Evolutionary conservation across 2,329 filamentous ascomycete genomes (phyloP).

Genomic region (Coniochaeta sp.): DNA sequence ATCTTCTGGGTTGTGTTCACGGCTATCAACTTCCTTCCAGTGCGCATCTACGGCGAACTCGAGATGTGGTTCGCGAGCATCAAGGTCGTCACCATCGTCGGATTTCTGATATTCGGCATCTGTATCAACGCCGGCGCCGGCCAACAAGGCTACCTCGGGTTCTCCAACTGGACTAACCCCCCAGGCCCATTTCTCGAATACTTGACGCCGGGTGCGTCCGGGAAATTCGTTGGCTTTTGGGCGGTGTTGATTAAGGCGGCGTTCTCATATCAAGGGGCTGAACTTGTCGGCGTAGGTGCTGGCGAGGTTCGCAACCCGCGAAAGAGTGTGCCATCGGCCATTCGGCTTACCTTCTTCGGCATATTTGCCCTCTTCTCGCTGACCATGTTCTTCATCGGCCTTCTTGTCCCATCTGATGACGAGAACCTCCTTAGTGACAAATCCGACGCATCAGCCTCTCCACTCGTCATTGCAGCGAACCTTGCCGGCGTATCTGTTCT

Average conservation of each 20-base stretch:
- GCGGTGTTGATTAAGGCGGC: constrained; percentile 59
- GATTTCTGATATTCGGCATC: constrained; percentile 70
- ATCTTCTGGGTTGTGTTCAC: constrained; percentile 68
- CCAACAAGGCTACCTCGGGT: constrained; percentile 63
- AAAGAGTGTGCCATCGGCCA: constrained; percentile 64
- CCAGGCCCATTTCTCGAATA: constrained; percentile 57
- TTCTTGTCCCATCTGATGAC: constrained; percentile 60
- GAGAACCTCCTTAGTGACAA: constrained; percentile 39
- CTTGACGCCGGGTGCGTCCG: constrained; percentile 43
- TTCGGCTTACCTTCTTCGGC: constrained; percentile 68
- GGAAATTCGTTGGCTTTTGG: constrained; percentile 64
- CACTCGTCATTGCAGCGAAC: constrained; percentile 53
- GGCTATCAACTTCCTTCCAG: constrained; percentile 60
- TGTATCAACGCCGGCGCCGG: constrained; percentile 68
- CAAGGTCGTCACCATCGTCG: constrained; percentile 68
- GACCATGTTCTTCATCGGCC: constrained; percentile 62
- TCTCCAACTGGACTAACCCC: constrained; percentile 61
- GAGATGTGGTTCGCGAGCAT: constrained; percentile 74
- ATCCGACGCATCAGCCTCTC: constrained; percentile 56
- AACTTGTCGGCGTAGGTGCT: constrained; percentile 71
- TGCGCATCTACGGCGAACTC: constrained; percentile 66
- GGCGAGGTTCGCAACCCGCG: constrained; percentile 68
- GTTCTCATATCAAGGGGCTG: constrained; percentile 67
- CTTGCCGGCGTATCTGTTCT: constrained; percentile 57
- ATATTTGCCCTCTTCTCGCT: constrained; percentile 62